phyloP scores from a whole-genome alignment of 345 rosid species.

The Euphorbia lathyris region DNA sequence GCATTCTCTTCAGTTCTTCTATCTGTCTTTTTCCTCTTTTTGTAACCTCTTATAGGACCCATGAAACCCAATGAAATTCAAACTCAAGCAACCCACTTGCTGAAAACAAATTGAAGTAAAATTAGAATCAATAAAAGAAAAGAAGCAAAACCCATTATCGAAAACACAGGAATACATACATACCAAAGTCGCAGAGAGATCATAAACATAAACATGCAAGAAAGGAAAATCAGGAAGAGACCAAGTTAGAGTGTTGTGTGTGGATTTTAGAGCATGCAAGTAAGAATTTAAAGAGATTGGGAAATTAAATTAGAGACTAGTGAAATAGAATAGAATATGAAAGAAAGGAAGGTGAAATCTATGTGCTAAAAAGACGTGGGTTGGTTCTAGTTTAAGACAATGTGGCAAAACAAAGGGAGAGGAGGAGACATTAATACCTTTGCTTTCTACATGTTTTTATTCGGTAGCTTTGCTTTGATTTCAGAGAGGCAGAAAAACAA shows the following conservation, averaged over 20 bases:
- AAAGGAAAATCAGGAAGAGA: not conserved
- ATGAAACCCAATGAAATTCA: slow-evolving; percentile 36
- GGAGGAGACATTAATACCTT: not conserved
- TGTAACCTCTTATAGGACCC: slow-evolving; percentile 46
- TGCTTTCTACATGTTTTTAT: not conserved
- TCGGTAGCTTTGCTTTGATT: not conserved
- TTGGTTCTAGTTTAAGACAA: slow-evolving; percentile 22
- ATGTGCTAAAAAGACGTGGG: slow-evolving; percentile 18
- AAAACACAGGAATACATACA: slow-evolving; percentile 17
- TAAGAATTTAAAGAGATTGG: not conserved
- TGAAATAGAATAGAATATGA: not conserved
- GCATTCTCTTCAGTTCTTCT: slow-evolving; percentile 32
- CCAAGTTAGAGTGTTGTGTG: not conserved
- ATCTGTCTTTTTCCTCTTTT: slow-evolving; percentile 37
- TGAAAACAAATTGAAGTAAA: slow-evolving; percentile 10
- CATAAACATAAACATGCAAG: slow-evolving; percentile 36
- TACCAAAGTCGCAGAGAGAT: slow-evolving; percentile 16
- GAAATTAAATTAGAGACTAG: not conserved
- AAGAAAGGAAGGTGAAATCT: not conserved
- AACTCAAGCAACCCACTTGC: slow-evolving; percentile 24
- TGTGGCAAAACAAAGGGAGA: slow-evolving; percentile 20
- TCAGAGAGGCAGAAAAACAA: not conserved
- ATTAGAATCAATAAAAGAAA: slow-evolving; percentile 22
- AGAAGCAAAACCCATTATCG: slow-evolving; percentile 31
- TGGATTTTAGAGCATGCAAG: slow-evolving; percentile 31